Percentiles rank a stretch among this genome's conserved stretches.
These are phyloP conservation scores for Podochytrium sp. DNA, from an alignment of 192 early-diverging fungal species.

Conservation along the genomic window DNA sequence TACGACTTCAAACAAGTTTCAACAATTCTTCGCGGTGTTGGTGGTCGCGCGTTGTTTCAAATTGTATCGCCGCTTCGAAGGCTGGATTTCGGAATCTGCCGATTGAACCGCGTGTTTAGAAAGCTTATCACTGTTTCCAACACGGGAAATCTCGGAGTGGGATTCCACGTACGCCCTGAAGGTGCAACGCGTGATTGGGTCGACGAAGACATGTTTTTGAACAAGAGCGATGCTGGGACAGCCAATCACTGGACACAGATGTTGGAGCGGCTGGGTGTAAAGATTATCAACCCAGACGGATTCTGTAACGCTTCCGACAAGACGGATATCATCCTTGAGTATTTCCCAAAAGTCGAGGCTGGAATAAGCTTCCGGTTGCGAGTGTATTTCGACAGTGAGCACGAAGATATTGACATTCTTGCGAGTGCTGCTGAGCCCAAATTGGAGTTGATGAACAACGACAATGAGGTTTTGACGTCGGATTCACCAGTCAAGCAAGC, in stretches of 20 bases:
- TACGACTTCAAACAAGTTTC: slow-evolving; percentile 57
- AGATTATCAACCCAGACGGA: slow-evolving; percentile 52
- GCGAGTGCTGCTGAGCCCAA: slow-evolving; percentile 46
- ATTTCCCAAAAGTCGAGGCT: slow-evolving; percentile 39
- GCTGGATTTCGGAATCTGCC: slow-evolving; percentile 62
- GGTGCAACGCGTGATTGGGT: slow-evolving; percentile 51
- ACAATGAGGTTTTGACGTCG: slow-evolving; percentile 35
- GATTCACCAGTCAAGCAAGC: slow-evolving; percentile 2
- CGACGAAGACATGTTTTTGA: slow-evolving; percentile 35
- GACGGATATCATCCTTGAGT: slow-evolving; percentile 51
- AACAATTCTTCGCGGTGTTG: slow-evolving; percentile 46
- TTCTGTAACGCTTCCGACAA: slow-evolving; percentile 48
- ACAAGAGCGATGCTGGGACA: not conserved
- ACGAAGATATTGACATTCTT: slow-evolving; percentile 54
- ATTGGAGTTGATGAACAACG: slow-evolving; percentile 37
- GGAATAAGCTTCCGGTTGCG: slow-evolving; percentile 39
- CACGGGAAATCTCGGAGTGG: slow-evolving; percentile 58
- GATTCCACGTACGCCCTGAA: slow-evolving; percentile 57
- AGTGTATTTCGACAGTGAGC: slow-evolving; percentile 51
- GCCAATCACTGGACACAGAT: slow-evolving; percentile 39
- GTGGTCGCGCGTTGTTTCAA: slow-evolving; percentile 51
- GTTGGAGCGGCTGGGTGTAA: slow-evolving; percentile 42
- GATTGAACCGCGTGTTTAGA: slow-evolving; percentile 50
- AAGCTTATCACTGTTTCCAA: slow-evolving; percentile 56
- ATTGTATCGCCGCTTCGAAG: slow-evolving; percentile 49